Evolutionary conservation across 2,329 filamentous ascomycete genomes (phyloP).

Genomic region (Paraphoma chrysanthemicola): DNA sequence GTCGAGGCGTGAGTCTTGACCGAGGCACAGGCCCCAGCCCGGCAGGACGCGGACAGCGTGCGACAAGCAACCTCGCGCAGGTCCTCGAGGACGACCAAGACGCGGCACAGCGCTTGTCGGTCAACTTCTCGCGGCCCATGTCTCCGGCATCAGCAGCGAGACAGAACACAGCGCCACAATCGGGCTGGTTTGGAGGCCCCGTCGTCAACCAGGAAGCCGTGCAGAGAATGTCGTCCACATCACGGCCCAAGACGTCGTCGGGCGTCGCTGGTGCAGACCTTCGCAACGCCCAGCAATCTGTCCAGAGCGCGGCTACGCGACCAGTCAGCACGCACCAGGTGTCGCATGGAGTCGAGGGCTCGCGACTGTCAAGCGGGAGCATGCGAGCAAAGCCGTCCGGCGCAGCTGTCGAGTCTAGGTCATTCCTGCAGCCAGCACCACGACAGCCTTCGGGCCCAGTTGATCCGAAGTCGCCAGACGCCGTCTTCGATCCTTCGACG

Average conservation of each 20-base stretch:
- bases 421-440: conserved; percentile 16
- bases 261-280: conserved; percentile 25
- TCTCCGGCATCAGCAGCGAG: conserved; percentile 40
- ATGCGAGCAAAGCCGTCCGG: conserved; percentile 59
- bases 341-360: conserved; percentile 45
- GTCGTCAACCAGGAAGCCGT: conserved; percentile 40
- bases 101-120: conserved; percentile 48
- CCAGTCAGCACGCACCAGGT: conserved; percentile 52
- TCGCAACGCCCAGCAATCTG: conserved; percentile 35
- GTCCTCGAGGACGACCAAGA: conserved; percentile 54
- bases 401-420: conserved; percentile 50
- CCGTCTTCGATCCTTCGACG: conserved; percentile 47
- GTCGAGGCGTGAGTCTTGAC: conserved; percentile 52
- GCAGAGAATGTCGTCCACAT: conserved; percentile 34
- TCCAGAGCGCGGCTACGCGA: conserved; percentile 45
- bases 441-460: conserved; percentile 30
- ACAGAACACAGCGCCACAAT: conserved; percentile 17
- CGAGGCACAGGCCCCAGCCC: conserved; percentile 28
- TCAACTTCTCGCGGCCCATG: conserved; percentile 64
- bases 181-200: conserved; percentile 50
- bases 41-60: conserved; percentile 32
- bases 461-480: conserved; percentile 46
- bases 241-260: conserved; percentile 37
- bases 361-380: conserved; percentile 58
- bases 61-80: conserved; percentile 47